Evolutionary conservation across 768 basidiomycete species (phyloP), one percentile per base, ranked within the genome.

Genomic region (Psilocybe azurescens): DNA sequence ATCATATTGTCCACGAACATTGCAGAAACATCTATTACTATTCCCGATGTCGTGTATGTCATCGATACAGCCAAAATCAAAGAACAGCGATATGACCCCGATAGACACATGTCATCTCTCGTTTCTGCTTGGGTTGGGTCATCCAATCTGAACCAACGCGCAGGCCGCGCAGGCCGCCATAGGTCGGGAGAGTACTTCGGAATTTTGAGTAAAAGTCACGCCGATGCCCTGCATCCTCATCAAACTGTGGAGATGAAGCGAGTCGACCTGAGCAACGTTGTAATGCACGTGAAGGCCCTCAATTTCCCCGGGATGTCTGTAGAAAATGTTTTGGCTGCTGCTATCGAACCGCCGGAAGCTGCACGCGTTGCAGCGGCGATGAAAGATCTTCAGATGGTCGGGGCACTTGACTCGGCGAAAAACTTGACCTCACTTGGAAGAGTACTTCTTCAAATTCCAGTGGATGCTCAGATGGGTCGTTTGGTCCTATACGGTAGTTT

Each of bases 221-320:
- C 89, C 2, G 77, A 78, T 14, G 75, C 78, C 10, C 80, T 98
- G 51, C 81, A 86, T 55, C 84, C 91, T 29, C 89, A 97, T 70
- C 94, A 95, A 73, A 89, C 89, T 1, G 96, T 97, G 39, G 96
- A 97, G 79, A 98, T 98, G 95, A 94, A 94, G 72, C 84, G 95
- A 36, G 86, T 90, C 11, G 94, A 95, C 74, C 73, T 97, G 67
- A 92, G 88, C 68, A 94, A 95, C 70, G 90, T 96, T 51, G 94
- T 97, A 14, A 98, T 98, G 95, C 95, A 95, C 72, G 86, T 98
- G 74, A 97, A 97, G 70, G 95, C 95, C 8, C 83, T 97, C 38
- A 89, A 94, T 72, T 90, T 97, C 72, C 92, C 93, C 5, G 87
- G 86, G 48, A 87, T 95, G 87, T 77, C 86, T 30, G 92, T 94